phyloP scores from a whole-genome alignment of 306 rosid species.

The Arachis hypogaea region DNA sequence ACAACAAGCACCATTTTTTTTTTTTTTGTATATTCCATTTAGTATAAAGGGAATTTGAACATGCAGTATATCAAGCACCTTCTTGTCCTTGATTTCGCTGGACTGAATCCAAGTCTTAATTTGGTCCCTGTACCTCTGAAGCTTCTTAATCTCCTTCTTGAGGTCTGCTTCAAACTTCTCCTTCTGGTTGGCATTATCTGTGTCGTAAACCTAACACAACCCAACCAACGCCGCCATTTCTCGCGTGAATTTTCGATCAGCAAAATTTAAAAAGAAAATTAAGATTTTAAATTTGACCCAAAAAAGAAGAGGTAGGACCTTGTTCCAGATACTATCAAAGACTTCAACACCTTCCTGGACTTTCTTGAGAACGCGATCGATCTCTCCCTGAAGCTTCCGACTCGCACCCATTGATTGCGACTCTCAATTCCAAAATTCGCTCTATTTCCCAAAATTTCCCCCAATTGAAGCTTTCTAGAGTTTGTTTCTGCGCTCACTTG shows the following conservation, averaged over 20 bases:
- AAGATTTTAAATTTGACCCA: neutral
- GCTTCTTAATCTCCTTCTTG: conserved; percentile 97
- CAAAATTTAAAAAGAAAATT: conserved; percentile 6
- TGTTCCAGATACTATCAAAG: conserved; percentile 95
- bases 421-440: conserved; percentile 8
- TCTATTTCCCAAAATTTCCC: neutral
- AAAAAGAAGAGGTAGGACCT: conserved; percentile 51
- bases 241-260: neutral
- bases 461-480: conserved; percentile 23
- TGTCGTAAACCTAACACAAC: conserved; percentile 74
- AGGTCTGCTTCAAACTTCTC: conserved; percentile 98
- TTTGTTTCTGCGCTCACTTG: conserved; percentile 37
- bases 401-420: conserved; percentile 81
- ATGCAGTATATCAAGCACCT: conserved; percentile 48
- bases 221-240: conserved; percentile 3
- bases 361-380: conserved; percentile 97
- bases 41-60: neutral
- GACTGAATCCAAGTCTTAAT: conserved; percentile 99
- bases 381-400: conserved; percentile 98
- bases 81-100: conserved; percentile 95
- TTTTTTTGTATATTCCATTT: no score
- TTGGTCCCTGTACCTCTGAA: conserved; percentile 93
- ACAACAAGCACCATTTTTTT: no score
- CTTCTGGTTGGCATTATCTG: conserved; percentile 98
- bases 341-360: conserved; percentile 98